Conservation (phyloP, 129 eudicot genomes). For the Flaveria sonorensis region DNA sequence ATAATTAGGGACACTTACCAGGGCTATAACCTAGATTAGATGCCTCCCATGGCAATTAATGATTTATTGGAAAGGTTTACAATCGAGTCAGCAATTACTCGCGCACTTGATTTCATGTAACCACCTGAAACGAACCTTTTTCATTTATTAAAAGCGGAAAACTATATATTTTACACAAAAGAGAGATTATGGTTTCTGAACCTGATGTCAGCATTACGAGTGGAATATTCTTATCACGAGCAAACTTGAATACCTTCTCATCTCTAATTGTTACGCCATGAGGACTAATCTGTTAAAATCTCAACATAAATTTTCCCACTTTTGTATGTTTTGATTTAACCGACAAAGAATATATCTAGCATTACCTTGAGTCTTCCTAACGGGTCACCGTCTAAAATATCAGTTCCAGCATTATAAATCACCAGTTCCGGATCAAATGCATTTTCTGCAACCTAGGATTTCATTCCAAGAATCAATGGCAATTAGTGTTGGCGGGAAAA, state of each 20-base stretch:
- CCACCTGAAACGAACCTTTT: conserved; percentile 59
- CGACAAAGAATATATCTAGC: conserved; percentile 1
- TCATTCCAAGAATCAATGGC: conserved; percentile 2
- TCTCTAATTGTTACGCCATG: conserved; percentile 76
- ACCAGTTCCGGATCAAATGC: conserved; percentile 79
- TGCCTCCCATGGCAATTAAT: conserved; percentile 50
- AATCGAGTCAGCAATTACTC: conserved; percentile 83
- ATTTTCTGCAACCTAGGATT: conserved; percentile 60
- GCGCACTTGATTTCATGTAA: conserved; percentile 92
- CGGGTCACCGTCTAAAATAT: conserved; percentile 92
- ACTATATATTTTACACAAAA: not conserved
- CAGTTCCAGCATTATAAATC: conserved; percentile 95
- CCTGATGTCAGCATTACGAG: conserved; percentile 96
- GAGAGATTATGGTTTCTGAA: conserved; percentile 12
- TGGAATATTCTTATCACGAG: conserved; percentile 68
- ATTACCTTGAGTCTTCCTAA: conserved; percentile 85
- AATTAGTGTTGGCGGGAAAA: no score
- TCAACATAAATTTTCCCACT: not conserved
- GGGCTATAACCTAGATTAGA: conserved; percentile 7
- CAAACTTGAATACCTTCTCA: conserved; percentile 84
- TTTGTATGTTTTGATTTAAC: not conserved
- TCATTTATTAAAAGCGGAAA: not conserved
- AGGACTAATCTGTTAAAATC: conserved; percentile 67
- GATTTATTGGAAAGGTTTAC: conserved; percentile 72
- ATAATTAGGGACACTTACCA: not conserved